A percentile compares a stretch with the other conserved stretches of the same genome.
These are phyloP conservation scores for Mycena sp. DNA, from an alignment of 1,284 basidiomycete species.

Conservation along the genomic window DNA sequence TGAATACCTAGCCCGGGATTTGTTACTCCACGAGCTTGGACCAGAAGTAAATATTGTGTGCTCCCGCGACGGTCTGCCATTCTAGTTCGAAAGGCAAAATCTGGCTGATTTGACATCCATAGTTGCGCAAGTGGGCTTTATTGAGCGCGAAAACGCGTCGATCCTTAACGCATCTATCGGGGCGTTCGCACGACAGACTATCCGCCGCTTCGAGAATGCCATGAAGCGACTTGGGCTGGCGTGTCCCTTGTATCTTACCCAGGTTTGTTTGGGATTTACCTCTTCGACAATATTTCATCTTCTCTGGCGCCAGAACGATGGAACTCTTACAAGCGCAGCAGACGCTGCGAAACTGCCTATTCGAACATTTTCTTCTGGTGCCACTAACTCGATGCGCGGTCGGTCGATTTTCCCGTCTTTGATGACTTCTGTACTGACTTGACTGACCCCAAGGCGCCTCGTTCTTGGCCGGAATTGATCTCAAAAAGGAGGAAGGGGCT, in stretches of 20 bases:
- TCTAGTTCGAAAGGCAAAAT: constrained; percentile 12
- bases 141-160: constrained; percentile 69
- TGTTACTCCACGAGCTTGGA: constrained; percentile 52
- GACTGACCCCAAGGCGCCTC: constrained; percentile 52
- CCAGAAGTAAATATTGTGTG: constrained; percentile 56
- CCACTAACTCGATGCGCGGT: constrained; percentile 69
- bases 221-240: constrained; percentile 56
- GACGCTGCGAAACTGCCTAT: constrained; percentile 63
- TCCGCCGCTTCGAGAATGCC: constrained; percentile 59
- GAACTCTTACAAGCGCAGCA: constrained; percentile 60
- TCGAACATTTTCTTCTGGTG: constrained; percentile 67
- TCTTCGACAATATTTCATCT: neutral
- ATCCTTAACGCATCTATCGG: constrained; percentile 70
- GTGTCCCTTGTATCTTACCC: constrained; percentile 67
- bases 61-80: constrained; percentile 56
- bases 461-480: constrained; percentile 58
- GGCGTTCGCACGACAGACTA: constrained; percentile 60
- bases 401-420: neutral
- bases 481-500: constrained; percentile 40
- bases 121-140: constrained; percentile 49
- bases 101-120: constrained; percentile 6
- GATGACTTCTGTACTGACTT: neutral
- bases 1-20: constrained; percentile 53
- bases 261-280: constrained; percentile 28
- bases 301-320: constrained; percentile 55